Percentiles rank a stretch among this genome's conserved stretches.
Conservation (phyloP, 805 yeast species). For the Cyberlindnera mrakii region DNA sequence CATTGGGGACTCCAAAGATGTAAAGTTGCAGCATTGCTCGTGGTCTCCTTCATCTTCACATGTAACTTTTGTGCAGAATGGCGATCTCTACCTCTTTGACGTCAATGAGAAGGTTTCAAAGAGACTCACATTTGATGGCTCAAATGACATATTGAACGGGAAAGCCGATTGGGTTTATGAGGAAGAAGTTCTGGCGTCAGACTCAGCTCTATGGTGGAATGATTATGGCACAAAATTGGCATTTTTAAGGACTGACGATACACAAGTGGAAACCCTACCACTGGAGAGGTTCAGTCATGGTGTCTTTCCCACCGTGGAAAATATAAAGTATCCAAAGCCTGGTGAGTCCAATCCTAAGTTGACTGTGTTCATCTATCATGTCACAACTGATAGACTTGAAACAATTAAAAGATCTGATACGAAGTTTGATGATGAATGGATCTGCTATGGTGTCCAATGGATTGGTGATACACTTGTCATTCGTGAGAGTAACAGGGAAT, state of each 20-base stretch:
- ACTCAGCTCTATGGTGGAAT: slow-evolving; percentile 67
- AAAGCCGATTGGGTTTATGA: slow-evolving; percentile 83
- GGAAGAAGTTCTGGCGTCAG: slow-evolving; percentile 63
- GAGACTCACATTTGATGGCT: slow-evolving; percentile 42
- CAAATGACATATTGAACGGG: slow-evolving; percentile 50
- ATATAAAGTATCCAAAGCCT: slow-evolving; percentile 67
- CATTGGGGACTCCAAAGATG: slow-evolving; percentile 10
- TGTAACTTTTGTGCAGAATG: slow-evolving; percentile 49
- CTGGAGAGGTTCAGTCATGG: slow-evolving; percentile 45
- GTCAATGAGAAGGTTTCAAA: slow-evolving; percentile 14
- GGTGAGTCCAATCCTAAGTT: slow-evolving; percentile 58
- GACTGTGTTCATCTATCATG: slow-evolving; percentile 37
- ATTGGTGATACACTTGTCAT: slow-evolving; percentile 43
- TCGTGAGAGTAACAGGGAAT: slow-evolving; percentile 58
- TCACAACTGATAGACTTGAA: slow-evolving; percentile 21
- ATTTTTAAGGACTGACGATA: slow-evolving; percentile 54
- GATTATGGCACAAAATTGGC: slow-evolving; percentile 53
- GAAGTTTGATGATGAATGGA: slow-evolving; percentile 36
- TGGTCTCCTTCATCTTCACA: slow-evolving; percentile 59
- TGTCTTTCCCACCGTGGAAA: slow-evolving; percentile 40
- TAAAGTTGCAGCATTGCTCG: slow-evolving; percentile 35
- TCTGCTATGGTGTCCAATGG: slow-evolving; percentile 63
- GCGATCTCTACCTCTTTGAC: slow-evolving; percentile 47
- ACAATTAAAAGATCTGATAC: slow-evolving; percentile 21
- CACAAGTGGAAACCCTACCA: slow-evolving; percentile 46